Evolutionary conservation across 2,329 filamentous ascomycete genomes (phyloP).

Genomic region (Chlorencoelia australis): DNA sequence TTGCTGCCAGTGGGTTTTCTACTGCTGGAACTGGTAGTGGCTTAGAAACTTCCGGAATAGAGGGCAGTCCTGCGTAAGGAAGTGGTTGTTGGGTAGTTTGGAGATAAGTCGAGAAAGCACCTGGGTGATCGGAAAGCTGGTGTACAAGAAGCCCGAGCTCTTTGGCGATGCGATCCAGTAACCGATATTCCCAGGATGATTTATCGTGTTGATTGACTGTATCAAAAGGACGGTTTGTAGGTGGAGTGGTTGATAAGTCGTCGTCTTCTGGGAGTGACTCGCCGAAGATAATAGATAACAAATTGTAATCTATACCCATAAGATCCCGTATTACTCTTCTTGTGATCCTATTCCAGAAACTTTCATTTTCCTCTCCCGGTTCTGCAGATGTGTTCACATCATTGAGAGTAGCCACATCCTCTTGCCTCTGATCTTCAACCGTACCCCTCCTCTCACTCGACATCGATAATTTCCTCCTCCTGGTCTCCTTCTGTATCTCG

Average conservation of each 20-base stretch:
- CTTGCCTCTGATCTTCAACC: conserved; percentile 20
- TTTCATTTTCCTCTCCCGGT: conserved; percentile 45
- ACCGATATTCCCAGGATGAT: conserved; percentile 60
- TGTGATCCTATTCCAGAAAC: conserved; percentile 73
- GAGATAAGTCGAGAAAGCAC: conserved; percentile 76
- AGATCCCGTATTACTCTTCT: conserved; percentile 79
- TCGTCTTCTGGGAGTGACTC: conserved; percentile 54
- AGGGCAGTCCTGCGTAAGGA: conserved; percentile 69
- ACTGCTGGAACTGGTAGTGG: neutral
- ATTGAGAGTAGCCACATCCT: conserved; percentile 25
- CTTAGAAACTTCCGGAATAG: conserved; percentile 43
- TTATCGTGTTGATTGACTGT: conserved; percentile 23
- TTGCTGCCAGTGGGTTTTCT: conserved; percentile 19
- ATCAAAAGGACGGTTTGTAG: conserved; percentile 6
- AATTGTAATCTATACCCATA: conserved; percentile 79
- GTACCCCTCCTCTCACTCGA: conserved; percentile 34
- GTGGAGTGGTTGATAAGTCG: conserved; percentile 24
- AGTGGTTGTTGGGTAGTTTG: conserved; percentile 53
- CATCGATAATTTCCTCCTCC: conserved; percentile 54
- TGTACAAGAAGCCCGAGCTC: conserved; percentile 80
- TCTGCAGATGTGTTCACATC: conserved; percentile 19
- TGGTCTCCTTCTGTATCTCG: conserved; percentile 81
- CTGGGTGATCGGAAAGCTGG: conserved; percentile 76
- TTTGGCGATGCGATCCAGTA: conserved; percentile 74
- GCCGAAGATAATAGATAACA: conserved; percentile 79